Evolutionary conservation across 306 rosid species (phyloP).

Genomic region (Amphicarpaea edgeworthii): DNA sequence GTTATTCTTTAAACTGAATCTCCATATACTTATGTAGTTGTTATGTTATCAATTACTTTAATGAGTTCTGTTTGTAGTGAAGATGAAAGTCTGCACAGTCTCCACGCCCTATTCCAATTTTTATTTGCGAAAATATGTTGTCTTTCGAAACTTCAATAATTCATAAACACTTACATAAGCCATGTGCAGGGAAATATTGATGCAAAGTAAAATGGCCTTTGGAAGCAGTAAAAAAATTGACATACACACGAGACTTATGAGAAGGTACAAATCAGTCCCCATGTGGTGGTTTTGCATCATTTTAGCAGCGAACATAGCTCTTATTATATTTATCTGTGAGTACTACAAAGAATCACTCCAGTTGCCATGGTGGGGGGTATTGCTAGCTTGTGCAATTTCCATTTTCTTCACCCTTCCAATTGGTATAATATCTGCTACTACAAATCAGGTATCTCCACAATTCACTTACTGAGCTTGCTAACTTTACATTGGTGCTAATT

Average conservation of each 20-base stretch:
- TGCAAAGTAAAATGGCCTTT: conserved; percentile 63
- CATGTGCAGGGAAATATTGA: conserved; percentile 60
- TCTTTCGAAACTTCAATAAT: conserved; percentile 15
- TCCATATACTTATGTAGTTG: background rate
- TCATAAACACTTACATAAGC: conserved; percentile 6
- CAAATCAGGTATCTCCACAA: conserved; percentile 71
- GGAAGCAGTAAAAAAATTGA: conserved; percentile 54
- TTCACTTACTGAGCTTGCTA: conserved; percentile 5
- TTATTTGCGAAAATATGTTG: conserved; percentile 4
- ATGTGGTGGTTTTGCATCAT: conserved; percentile 75
- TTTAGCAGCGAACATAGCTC: conserved; percentile 65
- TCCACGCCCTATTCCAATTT: background rate
- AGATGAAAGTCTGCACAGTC: background rate
- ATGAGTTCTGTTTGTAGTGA: conserved; percentile 6
- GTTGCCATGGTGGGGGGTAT: conserved; percentile 92
- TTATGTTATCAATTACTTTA: background rate
- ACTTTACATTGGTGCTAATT: background rate
- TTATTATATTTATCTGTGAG: conserved; percentile 59
- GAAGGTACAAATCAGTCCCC: conserved; percentile 69
- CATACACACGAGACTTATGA: conserved; percentile 79
- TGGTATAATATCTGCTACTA: conserved; percentile 78
- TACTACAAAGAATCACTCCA: conserved; percentile 73
- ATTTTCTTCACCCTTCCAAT: conserved; percentile 72
- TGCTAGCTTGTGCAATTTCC: conserved; percentile 76
- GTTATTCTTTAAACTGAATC: background rate